Evolutionary conservation across 352 stramenopile genomes (phyloP), one percentile per base, ranked within the genome.

Genomic region (Phytophthora citrophthora): DNA sequence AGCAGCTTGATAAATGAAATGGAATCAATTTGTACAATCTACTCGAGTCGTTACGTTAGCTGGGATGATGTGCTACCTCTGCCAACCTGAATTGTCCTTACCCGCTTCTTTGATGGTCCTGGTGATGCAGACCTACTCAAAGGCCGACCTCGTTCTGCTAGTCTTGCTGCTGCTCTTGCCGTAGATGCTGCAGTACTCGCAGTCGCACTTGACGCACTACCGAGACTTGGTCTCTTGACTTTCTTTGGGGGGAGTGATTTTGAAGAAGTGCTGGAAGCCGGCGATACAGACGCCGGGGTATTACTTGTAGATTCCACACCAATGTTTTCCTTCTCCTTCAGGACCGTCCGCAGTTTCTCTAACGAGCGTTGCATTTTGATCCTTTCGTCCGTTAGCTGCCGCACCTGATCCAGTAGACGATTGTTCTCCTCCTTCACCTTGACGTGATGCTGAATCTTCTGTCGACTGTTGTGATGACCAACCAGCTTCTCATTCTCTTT

Each of bases 361-460:
- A 90, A 43, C 5, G 64, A 64, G 0, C 72, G 71, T 50, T 86
- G 68, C 15, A 93, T 50, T 54, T 85, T 86, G 31, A 76, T 68
- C 48, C 88, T 88, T 15, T 90, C 76, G 12, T 91, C 81, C 4
- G 79, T 89, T 40, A 92, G 63, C 18, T 83, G 72, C 8, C 76
- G 77, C 18, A 94, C 75, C n/a, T 91, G 78, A 13, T 81, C 67
- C n/a, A 89, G 58, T 15, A 94, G 59, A 20, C 83, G 76, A 39
- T 94, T 94, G 65, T 91, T 91, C 52, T 94, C 83, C 29, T 93
- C 86, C 54, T 94, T 94, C 15, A 94, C 79, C 44, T 85, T 87
- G 47, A 82, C 79, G 46, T 94, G 83, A 31, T 94, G 82, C 54
- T 94, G 86, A 60, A 94, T 94, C 66, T 89, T 91, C 54, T 94